Evolutionary conservation across 139 green algal species (phyloP).

Genomic region (Zygnema circumcarinatum): DNA sequence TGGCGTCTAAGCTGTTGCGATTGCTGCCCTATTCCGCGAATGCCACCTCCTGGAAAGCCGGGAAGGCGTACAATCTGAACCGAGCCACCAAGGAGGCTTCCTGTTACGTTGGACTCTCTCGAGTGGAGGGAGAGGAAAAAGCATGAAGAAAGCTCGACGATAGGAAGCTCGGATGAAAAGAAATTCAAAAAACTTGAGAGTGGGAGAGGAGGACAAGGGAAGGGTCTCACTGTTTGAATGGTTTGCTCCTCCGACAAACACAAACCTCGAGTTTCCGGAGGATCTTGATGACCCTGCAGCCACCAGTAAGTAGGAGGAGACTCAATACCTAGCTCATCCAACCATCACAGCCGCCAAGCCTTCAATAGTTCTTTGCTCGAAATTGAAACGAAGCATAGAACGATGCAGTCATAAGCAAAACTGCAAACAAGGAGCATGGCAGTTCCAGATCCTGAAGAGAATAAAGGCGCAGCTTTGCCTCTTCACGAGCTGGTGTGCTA

Average conservation of each 20-base stretch:
- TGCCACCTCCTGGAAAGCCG: not conserved
- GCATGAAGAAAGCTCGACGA: too few species aligned
- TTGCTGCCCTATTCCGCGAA: constrained; percentile 47
- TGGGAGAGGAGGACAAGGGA: too few species aligned
- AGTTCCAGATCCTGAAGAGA: too few species aligned
- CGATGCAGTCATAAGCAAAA: too few species aligned
- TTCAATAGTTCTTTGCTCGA: too few species aligned
- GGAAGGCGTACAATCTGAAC: not conserved
- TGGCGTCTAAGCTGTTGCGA: constrained; percentile 63
- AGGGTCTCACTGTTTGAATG: constrained; percentile 41
- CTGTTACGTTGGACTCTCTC: not conserved
- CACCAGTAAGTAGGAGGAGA: not conserved
- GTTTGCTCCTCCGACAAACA: constrained; percentile 77
- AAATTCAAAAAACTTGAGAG: too few species aligned
- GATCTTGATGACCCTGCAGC: constrained; percentile 51
- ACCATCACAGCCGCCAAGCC: not conserved
- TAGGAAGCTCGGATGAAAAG: too few species aligned
- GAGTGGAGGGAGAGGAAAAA: not conserved
- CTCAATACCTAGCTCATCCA: not conserved
- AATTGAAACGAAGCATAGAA: too few species aligned
- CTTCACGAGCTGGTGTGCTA: too few species aligned
- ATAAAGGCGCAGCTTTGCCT: too few species aligned
- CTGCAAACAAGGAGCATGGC: too few species aligned
- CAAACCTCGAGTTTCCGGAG: constrained; percentile 78
- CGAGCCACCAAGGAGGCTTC: constrained; percentile 14